Percentiles rank a stretch among this genome's conserved stretches.
phyloP scores from a whole-genome alignment of 345 rosid genomes.

The Melastoma malabathricum region DNA sequence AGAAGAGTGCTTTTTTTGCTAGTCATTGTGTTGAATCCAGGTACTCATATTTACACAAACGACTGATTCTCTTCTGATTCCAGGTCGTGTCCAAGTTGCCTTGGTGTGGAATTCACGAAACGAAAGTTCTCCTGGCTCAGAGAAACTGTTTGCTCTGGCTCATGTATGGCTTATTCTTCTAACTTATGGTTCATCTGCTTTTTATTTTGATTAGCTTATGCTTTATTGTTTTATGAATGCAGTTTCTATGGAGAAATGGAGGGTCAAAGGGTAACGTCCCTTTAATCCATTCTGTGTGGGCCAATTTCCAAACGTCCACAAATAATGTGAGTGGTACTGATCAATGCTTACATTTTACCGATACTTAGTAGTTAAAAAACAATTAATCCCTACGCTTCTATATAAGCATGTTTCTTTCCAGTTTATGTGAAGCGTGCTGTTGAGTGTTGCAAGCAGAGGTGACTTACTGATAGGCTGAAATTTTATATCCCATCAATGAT shows the following conservation, averaged over 20 bases:
- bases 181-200: neutral
- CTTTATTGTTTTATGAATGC: conserved; percentile 12
- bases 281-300: conserved; percentile 87
- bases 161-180: conserved; percentile 31
- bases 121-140: conserved; percentile 53
- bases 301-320: conserved; percentile 89
- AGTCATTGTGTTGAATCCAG: neutral
- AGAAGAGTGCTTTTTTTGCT: conserved; percentile 2
- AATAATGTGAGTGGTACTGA: conserved; percentile 53
- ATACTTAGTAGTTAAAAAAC: too few species aligned
- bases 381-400: too few species aligned
- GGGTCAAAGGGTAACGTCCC: conserved; percentile 47
- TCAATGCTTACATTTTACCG: neutral
- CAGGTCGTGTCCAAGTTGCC: conserved; percentile 82
- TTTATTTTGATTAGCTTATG: neutral
- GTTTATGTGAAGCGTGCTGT: too few species aligned
- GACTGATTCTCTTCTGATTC: conserved; percentile 1
- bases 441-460: too few species aligned
- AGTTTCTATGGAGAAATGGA: conserved; percentile 86
- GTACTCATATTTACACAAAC: neutral
- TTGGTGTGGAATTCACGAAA: conserved; percentile 91
- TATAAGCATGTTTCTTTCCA: too few species aligned
- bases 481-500: too few species aligned
- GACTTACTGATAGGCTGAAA: too few species aligned
- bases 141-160: conserved; percentile 63